phyloP scores from a whole-genome alignment of 108 stramenopile species.

The Fragilariopsis cylindrus region DNA sequence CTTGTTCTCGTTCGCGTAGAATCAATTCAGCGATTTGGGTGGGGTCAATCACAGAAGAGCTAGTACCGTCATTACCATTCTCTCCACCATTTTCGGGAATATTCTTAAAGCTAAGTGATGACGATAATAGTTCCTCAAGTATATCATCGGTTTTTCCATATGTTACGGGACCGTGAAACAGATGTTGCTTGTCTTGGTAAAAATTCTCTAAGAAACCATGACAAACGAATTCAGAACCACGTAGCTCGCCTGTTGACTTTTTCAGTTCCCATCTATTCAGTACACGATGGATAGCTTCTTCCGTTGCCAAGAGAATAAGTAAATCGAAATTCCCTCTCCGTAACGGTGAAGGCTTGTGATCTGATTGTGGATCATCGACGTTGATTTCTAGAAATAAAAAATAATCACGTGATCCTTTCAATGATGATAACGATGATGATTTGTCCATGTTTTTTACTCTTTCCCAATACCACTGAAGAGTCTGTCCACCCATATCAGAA shows the following conservation, averaged over 20 bases:
- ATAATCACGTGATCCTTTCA: slow-evolving; percentile 20
- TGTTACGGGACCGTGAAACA: slow-evolving; percentile 60
- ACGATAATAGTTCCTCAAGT: slow-evolving; percentile 58
- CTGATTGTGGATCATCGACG: slow-evolving; percentile 12
- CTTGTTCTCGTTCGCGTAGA: slow-evolving; percentile 42
- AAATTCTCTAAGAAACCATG: slow-evolving; percentile 50
- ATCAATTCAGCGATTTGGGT: slow-evolving; percentile 60
- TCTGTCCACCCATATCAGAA: slow-evolving; percentile 48
- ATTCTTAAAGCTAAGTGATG: slow-evolving; percentile 6
- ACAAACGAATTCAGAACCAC: slow-evolving; percentile 13
- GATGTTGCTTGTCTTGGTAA: slow-evolving; percentile 37
- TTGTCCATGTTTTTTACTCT: not conserved
- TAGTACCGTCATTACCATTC: slow-evolving; percentile 18
- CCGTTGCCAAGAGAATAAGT: slow-evolving; percentile 56
- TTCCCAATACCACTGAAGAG: slow-evolving; percentile 19
- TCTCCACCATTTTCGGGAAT: slow-evolving; percentile 37
- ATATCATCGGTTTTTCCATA: slow-evolving; percentile 82
- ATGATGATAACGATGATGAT: not conserved
- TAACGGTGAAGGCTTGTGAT: slow-evolving; percentile 51
- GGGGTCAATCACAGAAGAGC: slow-evolving; percentile 49
- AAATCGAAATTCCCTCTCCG: slow-evolving; percentile 83
- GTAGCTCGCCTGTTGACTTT: slow-evolving; percentile 25
- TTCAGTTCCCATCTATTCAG: slow-evolving; percentile 29
- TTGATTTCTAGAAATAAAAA: slow-evolving; percentile 36
- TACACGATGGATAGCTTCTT: slow-evolving; percentile 61